These are phyloP conservation scores for Solanum clarkiae DNA, from an alignment of 257 asterid species.

Conservation along the genomic window DNA sequence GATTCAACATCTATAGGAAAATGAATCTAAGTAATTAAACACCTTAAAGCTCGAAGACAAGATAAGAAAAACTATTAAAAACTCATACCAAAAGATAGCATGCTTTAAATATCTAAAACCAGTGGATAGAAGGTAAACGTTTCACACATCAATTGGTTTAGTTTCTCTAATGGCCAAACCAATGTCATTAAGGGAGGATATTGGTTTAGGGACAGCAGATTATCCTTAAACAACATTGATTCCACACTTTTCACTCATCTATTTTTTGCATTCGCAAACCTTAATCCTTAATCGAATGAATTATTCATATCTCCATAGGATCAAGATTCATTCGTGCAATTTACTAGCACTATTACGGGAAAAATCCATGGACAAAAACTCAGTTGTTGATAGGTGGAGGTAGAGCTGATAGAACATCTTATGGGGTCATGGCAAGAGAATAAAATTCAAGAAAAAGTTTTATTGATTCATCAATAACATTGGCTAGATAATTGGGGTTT, in stretches of 20 bases:
- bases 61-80: neutral
- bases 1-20: constrained; percentile 49
- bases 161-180: neutral
- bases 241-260: constrained; percentile 43
- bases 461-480: constrained; percentile 29
- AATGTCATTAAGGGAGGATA: constrained; percentile 30
- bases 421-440: constrained; percentile 28
- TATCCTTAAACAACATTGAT: neutral
- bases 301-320: constrained; percentile 21
- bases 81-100: neutral
- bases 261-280: constrained; percentile 43
- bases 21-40: too few species aligned
- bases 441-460: constrained; percentile 16
- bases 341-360: constrained; percentile 23
- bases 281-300: constrained; percentile 18
- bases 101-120: neutral
- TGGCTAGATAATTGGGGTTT: constrained; percentile 27
- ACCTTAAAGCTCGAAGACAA: neutral
- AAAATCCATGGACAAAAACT: constrained; percentile 31
- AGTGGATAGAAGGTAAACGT: neutral
- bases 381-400: constrained; percentile 44
- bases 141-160: neutral
- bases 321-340: constrained; percentile 16
- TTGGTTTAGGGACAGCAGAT: constrained; percentile 14
- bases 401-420: neutral